Evolutionary conservation across 352 stramenopile species (phyloP).

Genomic region (Pythium coloratum): DNA sequence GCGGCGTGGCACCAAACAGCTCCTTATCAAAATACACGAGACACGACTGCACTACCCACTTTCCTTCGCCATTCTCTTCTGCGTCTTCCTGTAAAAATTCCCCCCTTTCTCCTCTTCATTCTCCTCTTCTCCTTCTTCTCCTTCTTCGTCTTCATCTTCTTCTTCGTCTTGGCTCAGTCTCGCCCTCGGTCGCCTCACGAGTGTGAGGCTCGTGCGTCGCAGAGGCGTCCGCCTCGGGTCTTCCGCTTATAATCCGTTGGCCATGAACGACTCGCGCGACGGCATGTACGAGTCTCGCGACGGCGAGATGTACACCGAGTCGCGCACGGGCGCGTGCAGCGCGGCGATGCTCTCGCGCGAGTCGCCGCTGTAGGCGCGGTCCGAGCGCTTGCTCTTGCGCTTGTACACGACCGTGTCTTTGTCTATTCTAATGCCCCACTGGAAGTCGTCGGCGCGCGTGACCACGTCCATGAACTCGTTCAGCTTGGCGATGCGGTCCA

Average conservation of each 20-base stretch:
- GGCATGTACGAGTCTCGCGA: slow-evolving; percentile 61
- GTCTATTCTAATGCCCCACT: slow-evolving; percentile 90
- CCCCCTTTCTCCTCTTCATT: background rate
- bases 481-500: slow-evolving; percentile 82
- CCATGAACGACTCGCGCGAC: slow-evolving; percentile 64
- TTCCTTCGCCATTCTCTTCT: slow-evolving; percentile 6
- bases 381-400: slow-evolving; percentile 77
- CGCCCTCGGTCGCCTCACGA: background rate
- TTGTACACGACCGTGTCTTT: slow-evolving; percentile 90
- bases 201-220: too few species aligned
- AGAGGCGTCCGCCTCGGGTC: too few species aligned
- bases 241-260: slow-evolving; percentile 34
- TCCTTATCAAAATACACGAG: slow-evolving; percentile 9
- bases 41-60: slow-evolving; percentile 6
- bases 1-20: slow-evolving; percentile 3
- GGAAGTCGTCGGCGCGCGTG: slow-evolving; percentile 83
- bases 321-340: slow-evolving; percentile 67
- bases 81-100: slow-evolving; percentile 8
- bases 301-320: slow-evolving; percentile 61
- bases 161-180: background rate
- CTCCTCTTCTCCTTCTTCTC: background rate
- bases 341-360: slow-evolving; percentile 77
- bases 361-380: slow-evolving; percentile 63
- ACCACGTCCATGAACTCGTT: slow-evolving; percentile 88
- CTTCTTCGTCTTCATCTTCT: background rate